phyloP scores from a whole-genome alignment of 2,329 filamentous ascomycete species.

The Stachybotrys echinatus region DNA sequence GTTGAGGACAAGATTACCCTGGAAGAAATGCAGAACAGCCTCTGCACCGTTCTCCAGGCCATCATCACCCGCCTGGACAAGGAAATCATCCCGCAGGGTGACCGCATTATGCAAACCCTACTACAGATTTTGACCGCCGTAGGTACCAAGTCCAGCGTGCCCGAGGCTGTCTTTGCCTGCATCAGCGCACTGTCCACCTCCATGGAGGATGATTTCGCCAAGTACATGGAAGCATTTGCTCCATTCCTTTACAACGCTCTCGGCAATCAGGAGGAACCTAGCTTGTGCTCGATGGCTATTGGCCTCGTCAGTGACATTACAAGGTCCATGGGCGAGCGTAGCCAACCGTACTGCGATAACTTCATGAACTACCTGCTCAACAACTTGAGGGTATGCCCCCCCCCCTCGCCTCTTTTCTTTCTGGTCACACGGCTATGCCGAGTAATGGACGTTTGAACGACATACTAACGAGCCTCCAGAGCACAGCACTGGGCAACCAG shows the following conservation, averaged over 20 bases:
- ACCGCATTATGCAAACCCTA: constrained; percentile 88
- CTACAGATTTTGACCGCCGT: constrained; percentile 75
- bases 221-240: constrained; percentile 95
- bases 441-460: no score
- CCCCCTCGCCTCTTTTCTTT: neutral
- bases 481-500: constrained; percentile 82
- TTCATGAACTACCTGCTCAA: constrained; percentile 98
- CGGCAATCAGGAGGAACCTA: constrained; percentile 90
- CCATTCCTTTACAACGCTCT: constrained; percentile 93
- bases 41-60: constrained; percentile 84
- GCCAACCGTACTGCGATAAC: constrained; percentile 90
- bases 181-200: constrained; percentile 89
- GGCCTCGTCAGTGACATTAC: constrained; percentile 96
- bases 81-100: constrained; percentile 83
- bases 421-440: no score
- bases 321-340: constrained; percentile 80
- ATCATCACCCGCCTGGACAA: constrained; percentile 89
- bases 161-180: constrained; percentile 87
- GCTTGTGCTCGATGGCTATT: constrained; percentile 93
- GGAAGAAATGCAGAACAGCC: constrained; percentile 96
- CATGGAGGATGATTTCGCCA: constrained; percentile 86
- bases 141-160: constrained; percentile 84
- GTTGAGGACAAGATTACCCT: constrained; percentile 94
- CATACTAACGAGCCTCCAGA: constrained; percentile 42
- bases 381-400: constrained; percentile 67